Evolutionary conservation across 345 rosid species (phyloP).

Genomic region (Litchi chinensis): DNA sequence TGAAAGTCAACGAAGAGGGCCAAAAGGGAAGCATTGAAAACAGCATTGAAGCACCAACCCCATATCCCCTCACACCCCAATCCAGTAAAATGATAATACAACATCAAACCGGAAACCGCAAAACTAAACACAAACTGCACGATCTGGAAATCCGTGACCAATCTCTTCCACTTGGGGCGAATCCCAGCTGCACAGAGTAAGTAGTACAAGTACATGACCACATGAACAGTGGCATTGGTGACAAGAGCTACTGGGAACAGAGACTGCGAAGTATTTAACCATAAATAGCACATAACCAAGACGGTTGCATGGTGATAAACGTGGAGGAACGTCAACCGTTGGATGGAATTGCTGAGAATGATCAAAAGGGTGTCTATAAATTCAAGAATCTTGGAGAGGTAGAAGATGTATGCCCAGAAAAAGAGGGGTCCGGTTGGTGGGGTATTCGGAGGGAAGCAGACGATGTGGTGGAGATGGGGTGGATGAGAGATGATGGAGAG

Average conservation of each 20-base stretch:
- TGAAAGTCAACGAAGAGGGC: slow-evolving; percentile 64
- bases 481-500: slow-evolving; percentile 44
- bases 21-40: slow-evolving; percentile 68
- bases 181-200: slow-evolving; percentile 56
- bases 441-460: slow-evolving; percentile 55
- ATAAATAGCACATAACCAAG: slow-evolving; percentile 69
- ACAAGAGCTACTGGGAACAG: slow-evolving; percentile 62
- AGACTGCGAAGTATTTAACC: slow-evolving; percentile 60
- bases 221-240: slow-evolving; percentile 64
- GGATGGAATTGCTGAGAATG: slow-evolving; percentile 47
- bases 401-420: slow-evolving; percentile 75
- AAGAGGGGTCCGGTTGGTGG: slow-evolving; percentile 55
- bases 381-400: slow-evolving; percentile 70
- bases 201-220: slow-evolving; percentile 72
- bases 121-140: slow-evolving; percentile 75
- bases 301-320: slow-evolving; percentile 82
- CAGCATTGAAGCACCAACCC: slow-evolving; percentile 71
- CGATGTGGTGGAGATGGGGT: slow-evolving; percentile 14
- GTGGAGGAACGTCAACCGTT: slow-evolving; percentile 80
- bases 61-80: slow-evolving; percentile 65
- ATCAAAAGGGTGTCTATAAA: slow-evolving; percentile 63
- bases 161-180: slow-evolving; percentile 75
- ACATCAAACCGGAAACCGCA: slow-evolving; percentile 47
- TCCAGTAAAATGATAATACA: slow-evolving; percentile 50
- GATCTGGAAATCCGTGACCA: slow-evolving; percentile 76